Base-by-base conservation (phyloP, 2,329 filamentous ascomycete genomes). In the Ceratocystiopsis brevicomis region DNA sequence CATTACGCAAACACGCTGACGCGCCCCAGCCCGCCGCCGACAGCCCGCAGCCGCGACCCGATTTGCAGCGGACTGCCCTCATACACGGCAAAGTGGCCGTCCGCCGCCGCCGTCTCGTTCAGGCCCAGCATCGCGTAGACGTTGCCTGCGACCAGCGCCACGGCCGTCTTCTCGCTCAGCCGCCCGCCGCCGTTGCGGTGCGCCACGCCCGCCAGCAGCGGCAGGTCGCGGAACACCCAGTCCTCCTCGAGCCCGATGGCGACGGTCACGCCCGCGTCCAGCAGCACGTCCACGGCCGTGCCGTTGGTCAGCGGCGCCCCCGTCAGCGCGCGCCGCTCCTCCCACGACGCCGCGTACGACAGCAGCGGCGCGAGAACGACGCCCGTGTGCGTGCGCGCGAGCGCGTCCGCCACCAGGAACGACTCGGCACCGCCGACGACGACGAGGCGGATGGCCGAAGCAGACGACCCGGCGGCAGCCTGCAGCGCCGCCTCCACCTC, bases 221-320 rank as follows among this genome's bases (percentile, higher is more conserved):
- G 68, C 48, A 81, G 51, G 48, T 80, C 71, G 30, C 74, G 62
- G 4, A 78, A 64, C 42, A 72, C 53, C 73, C 71, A 80, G 50
- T 77, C 72, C 53, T 79, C 73, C 37, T 68, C 62, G 5, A 76
- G 62, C 0, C 74, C 71, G 19, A 80, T 65, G 0, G 67, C 76
- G 1, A 69, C 63, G 3, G 59, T 53, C 0, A 80, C 76, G 2
- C 75, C 76, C 0, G 74, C 75, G 9, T 66, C 65, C 0, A 76
- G 50, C 1, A 81, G 63, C 13, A 53, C 56, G 47, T 80, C 73
- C 5, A 77, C 59, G 0, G 67, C 66, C 1, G 76, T 80, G 21
- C 75, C 74, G 50, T 78, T 77, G 1, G 75, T 77, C 0, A 81
- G 62, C 1, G 77, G 77, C 6, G 76, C 76, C 1, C 77, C 77